These are phyloP conservation scores for Sugiyamaella pinicola DNA, from an alignment of 1,139 yeast species.

Conservation along the genomic window DNA sequence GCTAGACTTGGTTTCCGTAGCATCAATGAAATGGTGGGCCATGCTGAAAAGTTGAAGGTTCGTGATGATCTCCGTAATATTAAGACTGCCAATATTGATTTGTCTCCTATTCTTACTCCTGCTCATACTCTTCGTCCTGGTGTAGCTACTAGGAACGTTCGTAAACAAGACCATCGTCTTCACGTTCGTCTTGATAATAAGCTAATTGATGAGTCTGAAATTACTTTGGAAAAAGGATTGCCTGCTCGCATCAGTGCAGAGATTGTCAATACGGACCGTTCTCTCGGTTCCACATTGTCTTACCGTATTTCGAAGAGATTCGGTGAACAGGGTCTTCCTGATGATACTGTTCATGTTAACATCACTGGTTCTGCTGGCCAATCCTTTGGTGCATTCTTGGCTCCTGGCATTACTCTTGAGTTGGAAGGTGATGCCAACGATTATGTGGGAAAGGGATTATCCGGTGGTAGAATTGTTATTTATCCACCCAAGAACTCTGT, in stretches of 20 bases:
- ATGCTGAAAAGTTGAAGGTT: constrained; percentile 84
- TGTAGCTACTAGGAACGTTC: constrained; percentile 88
- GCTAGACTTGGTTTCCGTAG: constrained; percentile 94
- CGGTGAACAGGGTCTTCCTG: constrained; percentile 93
- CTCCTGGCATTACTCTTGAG: constrained; percentile 93
- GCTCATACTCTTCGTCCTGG: constrained; percentile 98
- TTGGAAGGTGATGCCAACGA: constrained; percentile 98
- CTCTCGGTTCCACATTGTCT: constrained; percentile 91
- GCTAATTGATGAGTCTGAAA: constrained; percentile 91
- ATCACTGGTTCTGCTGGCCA: constrained; percentile 95
- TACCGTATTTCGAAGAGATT: constrained; percentile 90
- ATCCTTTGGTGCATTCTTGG: constrained; percentile 96
- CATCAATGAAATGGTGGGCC: constrained; percentile 97
- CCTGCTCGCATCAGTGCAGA: constrained; percentile 94
- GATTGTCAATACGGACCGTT: constrained; percentile 93
- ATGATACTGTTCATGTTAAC: constrained; percentile 93
- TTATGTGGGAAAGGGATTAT: constrained; percentile 95
- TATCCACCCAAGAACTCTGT: constrained; percentile 85
- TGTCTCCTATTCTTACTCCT: constrained; percentile 92
- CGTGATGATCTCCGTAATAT: constrained; percentile 84
- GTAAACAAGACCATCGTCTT: constrained; percentile 91
- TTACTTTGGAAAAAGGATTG: constrained; percentile 88
- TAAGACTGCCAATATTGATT: constrained; percentile 88
- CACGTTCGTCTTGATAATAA: constrained; percentile 94
- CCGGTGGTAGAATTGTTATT: constrained; percentile 91